Percentiles rank a stretch among this genome's conserved stretches.
Conservation (phyloP, 163 green algal species). For the Trebouxiophyceae sp. region DNA sequence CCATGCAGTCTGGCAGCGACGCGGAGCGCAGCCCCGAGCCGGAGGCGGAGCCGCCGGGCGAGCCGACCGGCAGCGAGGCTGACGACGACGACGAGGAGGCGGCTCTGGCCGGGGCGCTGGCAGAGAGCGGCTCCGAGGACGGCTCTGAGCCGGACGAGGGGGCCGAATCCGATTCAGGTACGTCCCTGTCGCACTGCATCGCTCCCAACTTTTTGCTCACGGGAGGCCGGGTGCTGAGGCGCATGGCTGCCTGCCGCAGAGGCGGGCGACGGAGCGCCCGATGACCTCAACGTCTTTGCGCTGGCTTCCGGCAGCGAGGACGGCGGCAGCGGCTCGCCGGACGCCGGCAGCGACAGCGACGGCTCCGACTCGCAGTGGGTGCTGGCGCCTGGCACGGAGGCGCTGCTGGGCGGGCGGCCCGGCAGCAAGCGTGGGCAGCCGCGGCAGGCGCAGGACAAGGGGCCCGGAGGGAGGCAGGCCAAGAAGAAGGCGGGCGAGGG, state of each 20-base stretch:
- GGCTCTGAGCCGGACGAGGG: neutral
- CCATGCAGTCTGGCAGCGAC: constrained; percentile 24
- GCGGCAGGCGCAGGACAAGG: neutral
- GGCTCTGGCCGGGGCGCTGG: constrained; percentile 30
- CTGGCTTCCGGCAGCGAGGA: constrained; percentile 16
- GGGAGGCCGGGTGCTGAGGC: neutral
- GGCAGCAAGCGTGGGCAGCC: constrained; percentile 1
- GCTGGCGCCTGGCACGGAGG: no score
- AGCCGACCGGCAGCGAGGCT: no score
- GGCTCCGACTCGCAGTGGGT: constrained; percentile 13
- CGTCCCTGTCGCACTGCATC: neutral
- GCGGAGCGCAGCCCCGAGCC: no score
- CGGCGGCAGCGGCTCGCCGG: neutral
- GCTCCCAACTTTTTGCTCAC: neutral
- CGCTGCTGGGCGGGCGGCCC: no score
- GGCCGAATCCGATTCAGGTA: neutral
- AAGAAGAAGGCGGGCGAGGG: constrained; percentile 5
- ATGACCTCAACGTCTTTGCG: constrained; percentile 29
- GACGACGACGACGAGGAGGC: constrained; percentile 36
- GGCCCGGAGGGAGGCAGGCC: constrained; percentile 2
- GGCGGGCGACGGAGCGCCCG: neutral
- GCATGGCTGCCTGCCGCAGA: constrained; percentile 1
- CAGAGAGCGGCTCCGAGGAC: constrained; percentile 20
- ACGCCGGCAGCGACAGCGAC: neutral
- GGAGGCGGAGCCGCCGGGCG: no score